Conservation (phyloP, 169 alveolate genomes). For the Sarcocystis neurona region DNA sequence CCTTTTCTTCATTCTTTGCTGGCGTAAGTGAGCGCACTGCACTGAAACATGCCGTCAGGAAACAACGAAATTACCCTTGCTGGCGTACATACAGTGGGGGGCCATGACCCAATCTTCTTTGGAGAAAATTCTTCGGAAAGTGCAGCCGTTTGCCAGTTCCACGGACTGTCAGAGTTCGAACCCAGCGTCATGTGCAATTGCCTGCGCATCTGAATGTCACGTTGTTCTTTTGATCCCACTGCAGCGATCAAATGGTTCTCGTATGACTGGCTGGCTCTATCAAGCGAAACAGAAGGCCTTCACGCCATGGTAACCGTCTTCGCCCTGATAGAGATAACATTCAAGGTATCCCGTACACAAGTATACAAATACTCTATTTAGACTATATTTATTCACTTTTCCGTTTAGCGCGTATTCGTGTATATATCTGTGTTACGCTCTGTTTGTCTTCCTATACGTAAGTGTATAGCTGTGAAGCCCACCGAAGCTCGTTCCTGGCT, state of each 20-base stretch:
- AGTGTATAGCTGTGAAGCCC: background rate
- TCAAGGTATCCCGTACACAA: constrained; percentile 9
- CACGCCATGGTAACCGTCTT: constrained; percentile 46
- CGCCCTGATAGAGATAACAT: constrained; percentile 34
- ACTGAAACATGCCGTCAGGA: too few relatives aligned
- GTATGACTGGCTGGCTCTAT: constrained; percentile 58
- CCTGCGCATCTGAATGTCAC: too few relatives aligned
- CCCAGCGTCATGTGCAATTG: too few relatives aligned
- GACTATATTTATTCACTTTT: background rate
- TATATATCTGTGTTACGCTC: too few relatives aligned
- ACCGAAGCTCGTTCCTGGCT: background rate
- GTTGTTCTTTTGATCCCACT: background rate
- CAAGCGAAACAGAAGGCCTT: constrained; percentile 55
- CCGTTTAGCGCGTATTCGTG: too few relatives aligned
- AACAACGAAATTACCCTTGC: too few relatives aligned
- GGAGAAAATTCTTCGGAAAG: too few relatives aligned
- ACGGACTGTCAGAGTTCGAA: too few relatives aligned
- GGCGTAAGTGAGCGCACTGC: constrained; percentile 53
- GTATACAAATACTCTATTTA: background rate
- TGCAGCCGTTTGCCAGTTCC: too few relatives aligned
- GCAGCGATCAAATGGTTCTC: constrained; percentile 59
- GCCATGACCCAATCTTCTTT: too few relatives aligned
- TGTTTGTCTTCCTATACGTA: background rate
- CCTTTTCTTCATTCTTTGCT: constrained; percentile 24
- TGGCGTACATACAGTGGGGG: too few relatives aligned